Evolutionary conservation across 2,329 filamentous ascomycete genomes (phyloP).

Genomic region (Aspergillus sp.): DNA sequence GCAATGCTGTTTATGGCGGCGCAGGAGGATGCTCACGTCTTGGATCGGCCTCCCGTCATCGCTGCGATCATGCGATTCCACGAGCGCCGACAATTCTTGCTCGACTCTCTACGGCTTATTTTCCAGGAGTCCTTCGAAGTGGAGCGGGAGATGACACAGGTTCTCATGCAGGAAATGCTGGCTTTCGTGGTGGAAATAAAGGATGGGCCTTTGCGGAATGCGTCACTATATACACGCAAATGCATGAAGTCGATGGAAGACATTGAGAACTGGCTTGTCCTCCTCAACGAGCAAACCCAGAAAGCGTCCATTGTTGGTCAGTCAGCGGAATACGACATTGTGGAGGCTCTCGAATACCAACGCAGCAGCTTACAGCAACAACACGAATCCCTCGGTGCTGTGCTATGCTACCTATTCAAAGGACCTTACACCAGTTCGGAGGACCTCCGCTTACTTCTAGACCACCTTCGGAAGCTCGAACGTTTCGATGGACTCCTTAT

Average conservation of each 20-base stretch:
- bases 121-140: conserved; percentile 68
- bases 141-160: conserved; percentile 57
- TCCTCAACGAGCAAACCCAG: conserved; percentile 72
- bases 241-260: conserved; percentile 75
- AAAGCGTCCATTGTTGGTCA: conserved; percentile 75
- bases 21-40: conserved; percentile 65
- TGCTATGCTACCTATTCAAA: conserved; percentile 76
- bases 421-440: conserved; percentile 67
- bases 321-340: conserved; percentile 62
- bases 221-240: conserved; percentile 67
- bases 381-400: conserved; percentile 83
- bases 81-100: conserved; percentile 75
- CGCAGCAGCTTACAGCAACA: conserved; percentile 79
- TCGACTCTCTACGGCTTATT: conserved; percentile 81
- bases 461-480: conserved; percentile 67
- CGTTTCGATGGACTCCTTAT: conserved; percentile 74
- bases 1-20: conserved; percentile 74
- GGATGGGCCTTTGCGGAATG: conserved; percentile 48
- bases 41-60: conserved; percentile 73
- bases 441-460: conserved; percentile 74
- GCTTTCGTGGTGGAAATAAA: conserved; percentile 61
- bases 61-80: conserved; percentile 86
- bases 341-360: conserved; percentile 79
- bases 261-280: conserved; percentile 75
- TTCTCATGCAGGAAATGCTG: conserved; percentile 58